phyloP scores from a whole-genome alignment of 1,284 basidiomycete genomes.

The Cryptococcus sp. region DNA sequence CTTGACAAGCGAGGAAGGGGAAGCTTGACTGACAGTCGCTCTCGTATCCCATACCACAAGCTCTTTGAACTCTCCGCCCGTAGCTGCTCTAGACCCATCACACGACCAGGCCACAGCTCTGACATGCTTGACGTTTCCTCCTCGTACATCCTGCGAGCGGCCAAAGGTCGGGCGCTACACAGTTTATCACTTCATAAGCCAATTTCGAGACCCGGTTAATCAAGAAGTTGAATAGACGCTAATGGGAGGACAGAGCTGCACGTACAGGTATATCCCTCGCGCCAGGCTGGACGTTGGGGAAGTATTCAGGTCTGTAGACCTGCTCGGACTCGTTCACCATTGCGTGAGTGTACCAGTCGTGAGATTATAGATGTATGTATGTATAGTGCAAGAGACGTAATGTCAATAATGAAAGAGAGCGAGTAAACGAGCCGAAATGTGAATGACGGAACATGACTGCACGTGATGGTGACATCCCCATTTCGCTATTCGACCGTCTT shows the following conservation, averaged over 20 bases:
- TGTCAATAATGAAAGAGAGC: no score
- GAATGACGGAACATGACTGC: no score
- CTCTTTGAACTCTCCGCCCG: constrained; percentile 30
- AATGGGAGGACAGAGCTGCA: neutral
- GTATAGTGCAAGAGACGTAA: no score
- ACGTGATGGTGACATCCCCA: no score
- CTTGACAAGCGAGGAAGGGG: no score
- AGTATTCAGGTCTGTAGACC: constrained; percentile 21
- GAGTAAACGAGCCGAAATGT: no score
- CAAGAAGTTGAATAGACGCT: neutral
- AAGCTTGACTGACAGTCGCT: constrained; percentile 5
- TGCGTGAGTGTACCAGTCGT: no score
- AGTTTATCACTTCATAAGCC: constrained; percentile 5
- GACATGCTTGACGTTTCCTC: constrained; percentile 28
- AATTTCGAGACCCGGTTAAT: neutral
- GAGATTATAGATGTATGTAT: no score
- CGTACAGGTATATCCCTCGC: constrained; percentile 31
- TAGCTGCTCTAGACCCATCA: constrained; percentile 30
- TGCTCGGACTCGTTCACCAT: constrained; percentile 15
- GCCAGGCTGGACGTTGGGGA: constrained; percentile 20
- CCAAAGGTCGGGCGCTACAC: constrained; percentile 26
- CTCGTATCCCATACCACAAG: constrained; percentile 31
- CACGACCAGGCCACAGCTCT: constrained; percentile 30
- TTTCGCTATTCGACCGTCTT: no score
- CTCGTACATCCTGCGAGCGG: constrained; percentile 25